Evolutionary conservation across 139 green algal species (phyloP).

Genomic region (Marvania coccoides): DNA sequence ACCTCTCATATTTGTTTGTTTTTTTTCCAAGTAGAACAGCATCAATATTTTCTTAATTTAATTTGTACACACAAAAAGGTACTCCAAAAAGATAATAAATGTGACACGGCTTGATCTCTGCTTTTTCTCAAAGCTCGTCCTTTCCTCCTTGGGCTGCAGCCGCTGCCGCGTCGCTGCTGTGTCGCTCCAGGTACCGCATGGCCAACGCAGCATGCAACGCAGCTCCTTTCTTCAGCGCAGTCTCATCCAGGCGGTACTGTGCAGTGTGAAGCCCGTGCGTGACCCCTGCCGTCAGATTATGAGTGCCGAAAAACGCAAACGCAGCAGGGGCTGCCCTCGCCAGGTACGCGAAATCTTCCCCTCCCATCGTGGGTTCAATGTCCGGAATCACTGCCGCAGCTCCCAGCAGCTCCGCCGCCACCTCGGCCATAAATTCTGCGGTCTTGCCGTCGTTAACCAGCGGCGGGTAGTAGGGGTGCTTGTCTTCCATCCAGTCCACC

Average conservation of each 20-base stretch:
- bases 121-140: not conserved
- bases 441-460: slow-evolving; percentile 62
- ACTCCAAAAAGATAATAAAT: no score
- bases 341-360: slow-evolving; percentile 84
- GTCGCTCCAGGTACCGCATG: slow-evolving; percentile 46
- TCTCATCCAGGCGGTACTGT: slow-evolving; percentile 70
- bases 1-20: no score
- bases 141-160: not conserved
- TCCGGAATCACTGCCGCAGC: slow-evolving; percentile 13
- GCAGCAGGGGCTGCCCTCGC: slow-evolving; percentile 34
- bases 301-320: slow-evolving; percentile 78
- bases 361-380: slow-evolving; percentile 52
- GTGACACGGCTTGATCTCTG: no score
- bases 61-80: no score
- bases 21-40: no score
- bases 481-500: slow-evolving; percentile 57
- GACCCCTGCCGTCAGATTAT: slow-evolving; percentile 56
- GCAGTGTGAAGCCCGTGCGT: slow-evolving; percentile 65
- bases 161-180: no score
- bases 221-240: slow-evolving; percentile 53
- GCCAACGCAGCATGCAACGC: slow-evolving; percentile 66
- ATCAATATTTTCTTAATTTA: no score
- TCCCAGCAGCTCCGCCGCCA: slow-evolving; percentile 37
- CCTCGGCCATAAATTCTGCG: slow-evolving; percentile 43
- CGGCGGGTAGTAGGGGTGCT: slow-evolving; percentile 68